Base-by-base conservation (phyloP, 106 monocot genomes). In the Ottelia alismoides region DNA sequence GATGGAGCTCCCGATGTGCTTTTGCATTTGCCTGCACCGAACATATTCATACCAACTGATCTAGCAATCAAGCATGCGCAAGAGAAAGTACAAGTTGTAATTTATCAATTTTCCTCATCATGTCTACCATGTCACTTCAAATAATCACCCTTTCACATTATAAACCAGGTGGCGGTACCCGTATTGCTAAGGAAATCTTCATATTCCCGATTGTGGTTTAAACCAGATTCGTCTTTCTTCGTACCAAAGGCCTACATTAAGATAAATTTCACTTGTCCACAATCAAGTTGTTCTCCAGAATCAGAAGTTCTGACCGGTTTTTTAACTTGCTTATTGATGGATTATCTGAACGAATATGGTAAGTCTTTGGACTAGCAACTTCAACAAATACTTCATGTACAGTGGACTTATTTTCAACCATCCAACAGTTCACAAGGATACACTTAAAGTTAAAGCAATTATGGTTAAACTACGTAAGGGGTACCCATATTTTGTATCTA, bases 341-440 rank as follows among this genome's bases (percentile, higher is more conserved):
- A 96, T 70, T 88, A 81, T 74, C 65, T 96, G 45, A 88, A 96
- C 61, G 88, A 81, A 66, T 96, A 76, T 67, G 94, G 94, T 96
- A 76, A 74, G 65, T 27, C n/a, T n/a, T n/a, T n/a, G n/a, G n/a
- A n/a, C n/a, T n/a, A n/a, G n/a, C n/a, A n/a, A n/a, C n/a, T n/a
- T n/a, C n/a, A n/a, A n/a, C n/a, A n/a, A n/a, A n/a, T n/a, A n/a
- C n/a, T n/a, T n/a, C n/a, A n/a, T n/a, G n/a, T n/a, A n/a, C n/a
- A n/a, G n/a, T n/a, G n/a, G n/a, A n/a, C n/a, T n/a, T n/a, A n/a
- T n/a, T n/a, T n/a, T n/a, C n/a, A n/a, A n/a, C n/a, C n/a, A n/a
- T n/a, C n/a, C n/a, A n/a, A n/a, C n/a, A n/a, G n/a, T n/a, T n/a
- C n/a, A n/a, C n/a, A n/a, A n/a, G n/a, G n/a, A n/a, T n/a, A n/a